Base-by-base conservation (phyloP, 345 rosid species). In the Pelargonium nanum region DNA sequence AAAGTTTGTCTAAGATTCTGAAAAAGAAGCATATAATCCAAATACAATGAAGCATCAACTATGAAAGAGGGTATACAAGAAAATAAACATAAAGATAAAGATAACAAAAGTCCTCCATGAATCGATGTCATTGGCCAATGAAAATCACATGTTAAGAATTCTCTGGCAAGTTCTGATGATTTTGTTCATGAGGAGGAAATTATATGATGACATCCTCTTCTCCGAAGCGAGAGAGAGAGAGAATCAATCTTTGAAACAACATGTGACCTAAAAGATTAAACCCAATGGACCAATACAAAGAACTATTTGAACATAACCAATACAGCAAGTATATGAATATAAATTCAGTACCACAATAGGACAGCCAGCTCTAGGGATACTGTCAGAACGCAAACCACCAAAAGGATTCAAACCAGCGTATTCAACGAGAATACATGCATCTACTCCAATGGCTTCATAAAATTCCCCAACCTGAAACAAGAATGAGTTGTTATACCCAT, bases 1-100 rank as follows among this genome's bases (percentile, higher is more conserved):
- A 93, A 75, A 70, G 99, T 93, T 83, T 93, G 99, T 57, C 99
- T 83, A 66, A 93, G 94, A 72, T 93, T 93, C 99, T 93, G 83
- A 82, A 82, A 34, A 71, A 77, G 25, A n/a, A n/a, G n/a, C 53
- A 56, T 59, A 32, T 56, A 26, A 22, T 19, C 34, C 54, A 53
- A 54, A 63, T 26, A 24, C 8, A 52, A 28, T 19, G 22, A 32
- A 55, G 56, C 48, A 2, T 40, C 40, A 12, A 67, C 40, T 63
- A 32, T 45, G 45, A 53, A 21, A 54, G 34, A 65, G 55, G 21
- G 60, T 57, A 44, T 25, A 58, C 12, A 34, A 19, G 45, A 15
- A 34, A 4, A 1, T 34, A 34, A 34, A 34, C 6, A 9, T 40
- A 15, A 40, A 40, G 15, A 9, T 40, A 40, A 12, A 7, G 48